Evolutionary conservation across 495 filamentous ascomycete species (phyloP).

Genomic region (Hypoxylon perforatum): DNA sequence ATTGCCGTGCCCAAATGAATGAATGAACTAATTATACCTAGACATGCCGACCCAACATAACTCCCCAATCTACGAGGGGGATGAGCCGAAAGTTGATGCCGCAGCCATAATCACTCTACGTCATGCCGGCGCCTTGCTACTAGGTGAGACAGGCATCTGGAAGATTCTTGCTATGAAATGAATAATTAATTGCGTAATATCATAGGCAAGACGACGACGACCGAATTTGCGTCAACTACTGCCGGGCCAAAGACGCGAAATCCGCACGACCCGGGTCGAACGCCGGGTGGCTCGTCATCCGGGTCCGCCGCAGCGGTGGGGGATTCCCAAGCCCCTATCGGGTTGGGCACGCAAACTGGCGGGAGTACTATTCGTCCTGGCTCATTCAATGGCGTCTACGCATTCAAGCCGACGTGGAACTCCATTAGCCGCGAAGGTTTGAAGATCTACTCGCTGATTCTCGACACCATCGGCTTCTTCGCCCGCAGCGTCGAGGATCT

Average conservation of each 20-base stretch:
- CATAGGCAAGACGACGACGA: slow-evolving; percentile 59
- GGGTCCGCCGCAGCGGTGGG: slow-evolving; percentile 64
- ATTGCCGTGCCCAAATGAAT: neutral
- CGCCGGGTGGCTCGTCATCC: slow-evolving; percentile 64
- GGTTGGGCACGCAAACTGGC: slow-evolving; percentile 63
- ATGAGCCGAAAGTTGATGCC: slow-evolving; percentile 54
- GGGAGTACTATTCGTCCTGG: slow-evolving; percentile 63
- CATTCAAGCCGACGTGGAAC: slow-evolving; percentile 68
- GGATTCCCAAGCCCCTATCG: slow-evolving; percentile 61
- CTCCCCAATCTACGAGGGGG: slow-evolving; percentile 58
- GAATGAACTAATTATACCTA: slow-evolving; percentile 28
- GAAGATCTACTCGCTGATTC: slow-evolving; percentile 57
- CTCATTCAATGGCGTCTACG: slow-evolving; percentile 66
- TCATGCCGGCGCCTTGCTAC: slow-evolving; percentile 59
- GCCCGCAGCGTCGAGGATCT: slow-evolving; percentile 62
- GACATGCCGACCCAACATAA: slow-evolving; percentile 65
- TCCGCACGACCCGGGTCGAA: slow-evolving; percentile 59
- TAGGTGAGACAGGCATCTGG: slow-evolving; percentile 48
- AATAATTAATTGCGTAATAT: neutral
- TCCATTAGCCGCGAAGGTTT: slow-evolving; percentile 64
- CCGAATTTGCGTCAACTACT: slow-evolving; percentile 61
- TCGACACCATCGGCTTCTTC: slow-evolving; percentile 66
- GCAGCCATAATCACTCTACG: slow-evolving; percentile 56
- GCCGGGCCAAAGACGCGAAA: slow-evolving; percentile 54
- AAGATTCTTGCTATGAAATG: neutral